phyloP scores from a whole-genome alignment of 257 asterid genomes.

The Mentha longifolia region DNA sequence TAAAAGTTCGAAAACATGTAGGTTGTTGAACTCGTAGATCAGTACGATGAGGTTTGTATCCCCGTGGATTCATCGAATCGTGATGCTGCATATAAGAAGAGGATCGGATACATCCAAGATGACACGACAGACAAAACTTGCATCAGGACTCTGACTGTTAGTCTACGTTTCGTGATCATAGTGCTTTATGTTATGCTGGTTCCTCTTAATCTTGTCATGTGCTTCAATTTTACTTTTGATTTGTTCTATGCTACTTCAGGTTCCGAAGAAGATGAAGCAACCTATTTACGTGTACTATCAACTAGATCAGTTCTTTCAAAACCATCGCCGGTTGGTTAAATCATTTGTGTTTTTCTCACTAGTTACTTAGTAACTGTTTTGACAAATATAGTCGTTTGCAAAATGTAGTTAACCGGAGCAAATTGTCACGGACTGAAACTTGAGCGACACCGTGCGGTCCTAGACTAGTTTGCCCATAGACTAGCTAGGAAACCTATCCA shows the following conservation, averaged over 20 bases:
- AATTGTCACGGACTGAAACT: background rate
- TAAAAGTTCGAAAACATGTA: constrained; percentile 32
- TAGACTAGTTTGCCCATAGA: too few relatives aligned
- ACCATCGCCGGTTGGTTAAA: constrained; percentile 79
- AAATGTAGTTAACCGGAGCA: background rate
- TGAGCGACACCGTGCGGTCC: too few relatives aligned
- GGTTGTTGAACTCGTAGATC: constrained; percentile 82
- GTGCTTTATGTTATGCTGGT: background rate
- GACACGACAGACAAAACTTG: constrained; percentile 59
- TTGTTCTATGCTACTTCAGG: constrained; percentile 40
- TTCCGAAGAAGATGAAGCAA: constrained; percentile 74
- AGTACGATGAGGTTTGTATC: constrained; percentile 71
- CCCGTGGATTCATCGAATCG: constrained; percentile 38
- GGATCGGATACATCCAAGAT: constrained; percentile 56
- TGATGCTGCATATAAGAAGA: constrained; percentile 42
- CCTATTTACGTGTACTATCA: constrained; percentile 84
- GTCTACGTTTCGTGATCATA: constrained; percentile 28
- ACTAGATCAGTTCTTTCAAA: constrained; percentile 81
- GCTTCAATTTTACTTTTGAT: background rate
- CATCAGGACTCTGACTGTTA: constrained; percentile 51
- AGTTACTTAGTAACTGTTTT: background rate
- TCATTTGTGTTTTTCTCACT: background rate
- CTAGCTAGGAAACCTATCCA: too few relatives aligned
- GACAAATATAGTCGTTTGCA: background rate
- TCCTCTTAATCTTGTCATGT: background rate